These are phyloP conservation scores for Carex cristatella DNA, from an alignment of 176 grass and related monocot species.

Conservation along the genomic window DNA sequence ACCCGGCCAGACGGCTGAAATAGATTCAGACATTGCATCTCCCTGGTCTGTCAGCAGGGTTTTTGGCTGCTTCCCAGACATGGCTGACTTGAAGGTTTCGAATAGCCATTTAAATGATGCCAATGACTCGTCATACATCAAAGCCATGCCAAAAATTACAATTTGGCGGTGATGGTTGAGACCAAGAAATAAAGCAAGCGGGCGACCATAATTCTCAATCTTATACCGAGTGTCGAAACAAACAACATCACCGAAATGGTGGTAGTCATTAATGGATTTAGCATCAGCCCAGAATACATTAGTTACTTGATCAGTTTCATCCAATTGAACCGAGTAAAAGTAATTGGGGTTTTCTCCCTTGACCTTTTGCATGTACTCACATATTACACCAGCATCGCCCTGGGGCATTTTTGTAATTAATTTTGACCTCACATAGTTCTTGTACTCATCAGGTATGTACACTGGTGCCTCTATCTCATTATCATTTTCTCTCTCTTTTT, in stretches of 20 bases:
- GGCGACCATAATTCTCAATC: constrained; percentile 50
- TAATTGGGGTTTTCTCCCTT: constrained; percentile 73
- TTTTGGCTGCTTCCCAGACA: constrained; percentile 75
- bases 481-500: constrained; percentile 9
- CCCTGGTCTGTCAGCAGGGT: constrained; percentile 59
- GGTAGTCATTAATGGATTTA: constrained; percentile 65
- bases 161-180: constrained; percentile 83
- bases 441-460: constrained; percentile 69
- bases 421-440: constrained; percentile 64
- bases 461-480: constrained; percentile 19
- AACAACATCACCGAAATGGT: constrained; percentile 72
- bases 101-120: constrained; percentile 83
- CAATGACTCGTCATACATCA: constrained; percentile 58
- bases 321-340: constrained; percentile 80
- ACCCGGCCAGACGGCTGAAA: constrained; percentile 53
- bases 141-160: constrained; percentile 58
- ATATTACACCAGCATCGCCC: constrained; percentile 58
- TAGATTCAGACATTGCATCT: constrained; percentile 39
- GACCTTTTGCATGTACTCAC: constrained; percentile 74
- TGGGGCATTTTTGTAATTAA: constrained; percentile 34
- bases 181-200: constrained; percentile 64
- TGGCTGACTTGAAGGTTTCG: constrained; percentile 60
- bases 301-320: constrained; percentile 67
- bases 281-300: constrained; percentile 79
- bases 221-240: constrained; percentile 74